Base-by-base conservation (phyloP, 2,329 filamentous ascomycete genomes). In the Colletotrichum higginsianum region DNA sequence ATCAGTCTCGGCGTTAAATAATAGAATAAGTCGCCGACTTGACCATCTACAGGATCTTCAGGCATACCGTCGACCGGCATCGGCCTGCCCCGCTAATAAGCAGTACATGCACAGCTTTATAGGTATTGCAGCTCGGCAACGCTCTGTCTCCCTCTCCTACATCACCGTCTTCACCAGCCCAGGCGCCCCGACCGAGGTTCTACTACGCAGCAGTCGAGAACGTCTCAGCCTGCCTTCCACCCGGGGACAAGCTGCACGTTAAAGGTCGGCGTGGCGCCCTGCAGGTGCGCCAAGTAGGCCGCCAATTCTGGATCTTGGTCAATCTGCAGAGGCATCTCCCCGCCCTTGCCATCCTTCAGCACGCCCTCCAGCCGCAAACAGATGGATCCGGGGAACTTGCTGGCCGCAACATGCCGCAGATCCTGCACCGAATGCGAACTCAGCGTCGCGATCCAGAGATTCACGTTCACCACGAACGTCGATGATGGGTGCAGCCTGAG, bases 221-320 rank as follows among this genome's bases (percentile, higher is more conserved):
- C 58, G 30, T 35, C 12, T 67, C 53, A 72, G 16, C 64, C 58
- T 11, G 67, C 44, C 67, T 70, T 66, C 73, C 73, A 74, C 11
- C 61, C 73, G 9, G 71, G 73, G 15, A 82, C 77, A 55, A 84
- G 75, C 73, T 84, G 82, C 16, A 86, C 82, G 55, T 78, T 80
- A 74, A 87, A 86, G 11, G 82, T 85, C 8, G 85, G 83, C 44
- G 84, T 79, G 26, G 75, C 76, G 15, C 77, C 85, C 74, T 88
- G 83, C 35, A 92, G 84, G 78, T 93, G 91, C 57, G 87, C 85
- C 75, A 96, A 80, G 80, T 95, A 96, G 0, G 91, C 91, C 71
- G 87, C 87, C 73, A 96, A 79, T 81, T 96, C 93, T 73, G 90
- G 88, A 75, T 95, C 92, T 50, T 91, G 87, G 66, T 91, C 91